Conservation (phyloP, 2,329 filamentous ascomycete genomes). For the Nigrospora sphaerica region DNA sequence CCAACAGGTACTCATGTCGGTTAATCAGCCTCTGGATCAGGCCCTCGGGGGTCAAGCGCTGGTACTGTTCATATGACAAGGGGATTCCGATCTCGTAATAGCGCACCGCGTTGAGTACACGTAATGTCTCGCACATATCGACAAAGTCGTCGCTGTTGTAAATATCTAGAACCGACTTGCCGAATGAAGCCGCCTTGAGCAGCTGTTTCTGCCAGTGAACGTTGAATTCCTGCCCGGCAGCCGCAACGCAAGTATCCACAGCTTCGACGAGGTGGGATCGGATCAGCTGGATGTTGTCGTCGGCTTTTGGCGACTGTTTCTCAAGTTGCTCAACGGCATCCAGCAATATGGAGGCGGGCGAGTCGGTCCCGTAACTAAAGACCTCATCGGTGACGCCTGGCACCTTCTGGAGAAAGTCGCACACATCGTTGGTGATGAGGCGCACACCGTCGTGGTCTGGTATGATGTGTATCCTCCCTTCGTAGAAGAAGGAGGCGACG, state of each 20-base stretch:
- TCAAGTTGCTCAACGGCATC: slow-evolving; percentile 90
- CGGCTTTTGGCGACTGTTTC: slow-evolving; percentile 89
- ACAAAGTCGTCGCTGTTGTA: slow-evolving; percentile 99
- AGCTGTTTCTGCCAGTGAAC: slow-evolving; percentile 91
- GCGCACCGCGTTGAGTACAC: slow-evolving; percentile 86
- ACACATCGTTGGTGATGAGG: slow-evolving; percentile 86
- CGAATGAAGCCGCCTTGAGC: slow-evolving; percentile 93
- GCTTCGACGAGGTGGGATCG: slow-evolving; percentile 81
- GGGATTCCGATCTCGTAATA: slow-evolving; percentile 89
- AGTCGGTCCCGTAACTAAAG: slow-evolving; percentile 81
- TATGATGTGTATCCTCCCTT: slow-evolving; percentile 81
- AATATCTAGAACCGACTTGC: slow-evolving; percentile 92
- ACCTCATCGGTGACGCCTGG: slow-evolving; percentile 81
- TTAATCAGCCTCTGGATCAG: slow-evolving; percentile 82
- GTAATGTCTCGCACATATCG: slow-evolving; percentile 90
- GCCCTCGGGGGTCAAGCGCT: slow-evolving; percentile 80
- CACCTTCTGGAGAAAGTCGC: slow-evolving; percentile 94
- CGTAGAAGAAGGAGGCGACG: slow-evolving; percentile 76
- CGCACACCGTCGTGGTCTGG: slow-evolving; percentile 83
- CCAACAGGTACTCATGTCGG: slow-evolving; percentile 84
- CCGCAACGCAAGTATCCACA: slow-evolving; percentile 88
- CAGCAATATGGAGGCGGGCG: slow-evolving; percentile 83
- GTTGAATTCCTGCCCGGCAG: slow-evolving; percentile 86
- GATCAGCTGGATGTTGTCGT: slow-evolving; percentile 96
- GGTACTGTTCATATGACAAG: slow-evolving; percentile 88